Percentiles rank a stretch among this genome's conserved stretches.
Conservation (phyloP, 305 asterid species). For the Solanum chacoense region DNA sequence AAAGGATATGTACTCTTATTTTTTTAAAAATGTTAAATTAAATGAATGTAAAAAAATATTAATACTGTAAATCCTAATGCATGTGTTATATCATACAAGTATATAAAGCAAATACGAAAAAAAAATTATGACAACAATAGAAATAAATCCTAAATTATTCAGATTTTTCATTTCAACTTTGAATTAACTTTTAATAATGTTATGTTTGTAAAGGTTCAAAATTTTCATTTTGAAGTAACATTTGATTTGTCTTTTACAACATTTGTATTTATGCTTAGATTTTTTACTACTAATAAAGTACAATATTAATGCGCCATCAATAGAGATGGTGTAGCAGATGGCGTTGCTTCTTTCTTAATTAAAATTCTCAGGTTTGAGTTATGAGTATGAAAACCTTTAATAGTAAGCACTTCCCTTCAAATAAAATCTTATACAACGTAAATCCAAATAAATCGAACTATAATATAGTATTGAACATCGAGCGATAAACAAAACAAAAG, state of each 20-base stretch:
- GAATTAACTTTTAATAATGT: neutral
- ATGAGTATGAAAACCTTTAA: neutral
- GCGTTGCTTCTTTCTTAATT: neutral
- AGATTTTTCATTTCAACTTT: neutral
- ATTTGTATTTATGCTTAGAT: neutral
- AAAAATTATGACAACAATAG: neutral
- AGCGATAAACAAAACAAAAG: neutral
- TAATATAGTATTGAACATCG: neutral
- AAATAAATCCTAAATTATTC: neutral
- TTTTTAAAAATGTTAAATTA: neutral
- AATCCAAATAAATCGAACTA: accelerated
- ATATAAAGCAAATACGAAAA: neutral
- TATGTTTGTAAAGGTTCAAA: neutral
- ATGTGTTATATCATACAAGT: neutral
- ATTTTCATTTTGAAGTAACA: neutral
- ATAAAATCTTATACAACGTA: accelerated
- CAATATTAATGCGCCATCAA: neutral
- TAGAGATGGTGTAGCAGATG: neutral
- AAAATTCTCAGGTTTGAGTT: neutral
- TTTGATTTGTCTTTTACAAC: neutral
- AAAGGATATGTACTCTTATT: neutral
- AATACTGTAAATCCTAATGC: neutral
- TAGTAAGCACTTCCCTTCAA: accelerated
- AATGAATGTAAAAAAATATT: neutral
- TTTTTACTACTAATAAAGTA: neutral